Base-by-base conservation (phyloP, 768 basidiomycete species). In the Tylopilus balloui region DNA sequence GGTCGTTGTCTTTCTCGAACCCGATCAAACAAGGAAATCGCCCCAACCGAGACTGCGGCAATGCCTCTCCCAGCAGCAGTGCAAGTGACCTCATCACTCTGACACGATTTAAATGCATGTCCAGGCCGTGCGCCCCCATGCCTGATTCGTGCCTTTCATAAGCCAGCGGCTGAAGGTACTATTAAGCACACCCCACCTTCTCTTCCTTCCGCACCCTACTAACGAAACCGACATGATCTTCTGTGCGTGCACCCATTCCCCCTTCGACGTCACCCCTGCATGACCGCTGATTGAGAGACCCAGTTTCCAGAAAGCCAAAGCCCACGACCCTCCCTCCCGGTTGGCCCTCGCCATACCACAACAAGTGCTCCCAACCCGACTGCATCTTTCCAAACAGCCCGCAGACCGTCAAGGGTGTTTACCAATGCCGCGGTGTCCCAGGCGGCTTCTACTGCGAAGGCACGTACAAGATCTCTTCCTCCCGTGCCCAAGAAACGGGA, bases 321-420 rank as follows among this genome's bases (percentile, higher is more conserved):
- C 29, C 52, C 20, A 50, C 57, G 23, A 51, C 59, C 2, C 56
- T 66, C 5, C 69, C 68, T 1, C 48, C 64, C 3, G 60, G 58
- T 32, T 71, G 70, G 70, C 70, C 70, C 17, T 71, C 70, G 9
- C 59, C 59, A 9, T 69, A 58, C 46, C 70, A 71, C 43, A 67
- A 69, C 56, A 71, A 67, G 46, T 71, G 70, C 29, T 63, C 62
- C 42, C 61, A 68, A 35, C 62, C 34, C 35, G 64, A 60, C n/a
- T 71, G 70, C 43, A 60, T 52, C 35, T 63, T 55, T 35, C 55
- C 70, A 0, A 71, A 71, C 27, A 52, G 9, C 27, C 70, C 70
- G 2, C 55, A 62, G 38, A 58, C 61, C 17, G 47, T 39, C 47
- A 64, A 65, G 36, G 69, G 69, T 23, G 54, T 54, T 35, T 66